Percentiles rank a stretch among this genome's conserved stretches.
Evolutionary conservation across 2,329 filamentous ascomycete species (phyloP).

Genomic region (Apiospora phragmitis): DNA sequence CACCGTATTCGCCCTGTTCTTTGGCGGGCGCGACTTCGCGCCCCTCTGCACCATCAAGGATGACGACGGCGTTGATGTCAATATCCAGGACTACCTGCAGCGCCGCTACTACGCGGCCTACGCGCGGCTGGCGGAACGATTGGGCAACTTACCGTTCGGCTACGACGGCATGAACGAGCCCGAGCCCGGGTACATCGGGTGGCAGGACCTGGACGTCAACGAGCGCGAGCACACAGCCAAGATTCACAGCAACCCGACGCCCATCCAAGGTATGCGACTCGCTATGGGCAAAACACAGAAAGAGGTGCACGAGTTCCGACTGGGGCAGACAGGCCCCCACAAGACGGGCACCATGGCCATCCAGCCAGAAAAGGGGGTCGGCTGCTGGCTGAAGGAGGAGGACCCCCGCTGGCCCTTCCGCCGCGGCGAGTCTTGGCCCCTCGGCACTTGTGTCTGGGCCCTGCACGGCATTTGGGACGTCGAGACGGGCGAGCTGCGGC

Average conservation of each 20-base stretch:
- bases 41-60: slow-evolving; percentile 21
- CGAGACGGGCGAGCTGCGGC: slow-evolving; percentile 19
- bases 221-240: slow-evolving; percentile 23
- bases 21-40: slow-evolving; percentile 22
- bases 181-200: slow-evolving; percentile 22
- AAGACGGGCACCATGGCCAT: slow-evolving; percentile 20
- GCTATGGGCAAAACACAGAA: slow-evolving; percentile 21
- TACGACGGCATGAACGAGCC: slow-evolving; percentile 30
- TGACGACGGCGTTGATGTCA: slow-evolving; percentile 17
- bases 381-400: slow-evolving; percentile 23
- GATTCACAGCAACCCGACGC: slow-evolving; percentile 23
- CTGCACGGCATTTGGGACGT: slow-evolving; percentile 25
- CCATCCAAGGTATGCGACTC: slow-evolving; percentile 23
- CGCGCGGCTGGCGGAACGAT: slow-evolving; percentile 15
- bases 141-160: slow-evolving; percentile 21
- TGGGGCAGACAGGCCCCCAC: slow-evolving; percentile 25
- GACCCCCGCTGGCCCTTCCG: slow-evolving; percentile 23
- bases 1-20: slow-evolving; percentile 26
- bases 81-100: slow-evolving; percentile 28
- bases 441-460: slow-evolving; percentile 25
- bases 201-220: slow-evolving; percentile 18
- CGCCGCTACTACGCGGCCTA: slow-evolving; percentile 24
- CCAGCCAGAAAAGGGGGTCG: slow-evolving; percentile 6
- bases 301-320: slow-evolving; percentile 19
- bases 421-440: slow-evolving; percentile 17